Evolutionary conservation across 2,329 filamentous ascomycete genomes (phyloP).

Genomic region (Penicillium sp.): DNA sequence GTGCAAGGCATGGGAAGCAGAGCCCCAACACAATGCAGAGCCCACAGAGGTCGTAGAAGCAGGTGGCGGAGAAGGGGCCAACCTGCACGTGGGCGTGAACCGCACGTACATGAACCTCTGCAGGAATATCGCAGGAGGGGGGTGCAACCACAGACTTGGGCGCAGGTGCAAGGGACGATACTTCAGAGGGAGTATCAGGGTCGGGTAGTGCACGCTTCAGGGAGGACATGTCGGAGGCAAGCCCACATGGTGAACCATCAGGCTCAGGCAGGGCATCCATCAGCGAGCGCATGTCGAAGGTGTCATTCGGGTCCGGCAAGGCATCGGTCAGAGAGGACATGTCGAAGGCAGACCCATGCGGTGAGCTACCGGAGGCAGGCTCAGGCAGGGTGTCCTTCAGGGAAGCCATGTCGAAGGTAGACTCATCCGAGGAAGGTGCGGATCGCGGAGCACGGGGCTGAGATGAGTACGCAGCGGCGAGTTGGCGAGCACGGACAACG

Average conservation of each 20-base stretch:
- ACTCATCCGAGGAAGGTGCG: not conserved
- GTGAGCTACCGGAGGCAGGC: not conserved
- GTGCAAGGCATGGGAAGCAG: not conserved
- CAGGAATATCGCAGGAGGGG: not conserved
- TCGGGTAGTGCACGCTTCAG: not conserved
- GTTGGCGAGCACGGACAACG: not conserved
- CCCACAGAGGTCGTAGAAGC: not conserved
- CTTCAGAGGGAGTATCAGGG: not conserved
- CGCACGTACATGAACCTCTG: not conserved
- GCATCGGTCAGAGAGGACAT: not conserved
- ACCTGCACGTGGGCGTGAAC: not conserved
- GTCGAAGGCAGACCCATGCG: not conserved
- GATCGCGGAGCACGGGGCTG: not conserved
- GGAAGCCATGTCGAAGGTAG: not conserved
- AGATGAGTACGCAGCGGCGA: not conserved
- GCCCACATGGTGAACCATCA: not conserved
- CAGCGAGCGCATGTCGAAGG: not conserved
- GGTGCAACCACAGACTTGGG: not conserved
- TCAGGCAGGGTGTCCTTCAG: not conserved
- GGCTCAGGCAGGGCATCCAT: not conserved
- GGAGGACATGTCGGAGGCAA: not conserved
- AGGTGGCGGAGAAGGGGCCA: not conserved
- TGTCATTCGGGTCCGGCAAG: not conserved
- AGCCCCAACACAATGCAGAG: not conserved
- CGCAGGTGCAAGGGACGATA: not conserved